These are phyloP conservation scores for Phytophthora sojae DNA, from an alignment of 352 stramenopile species.

Conservation along the genomic window DNA sequence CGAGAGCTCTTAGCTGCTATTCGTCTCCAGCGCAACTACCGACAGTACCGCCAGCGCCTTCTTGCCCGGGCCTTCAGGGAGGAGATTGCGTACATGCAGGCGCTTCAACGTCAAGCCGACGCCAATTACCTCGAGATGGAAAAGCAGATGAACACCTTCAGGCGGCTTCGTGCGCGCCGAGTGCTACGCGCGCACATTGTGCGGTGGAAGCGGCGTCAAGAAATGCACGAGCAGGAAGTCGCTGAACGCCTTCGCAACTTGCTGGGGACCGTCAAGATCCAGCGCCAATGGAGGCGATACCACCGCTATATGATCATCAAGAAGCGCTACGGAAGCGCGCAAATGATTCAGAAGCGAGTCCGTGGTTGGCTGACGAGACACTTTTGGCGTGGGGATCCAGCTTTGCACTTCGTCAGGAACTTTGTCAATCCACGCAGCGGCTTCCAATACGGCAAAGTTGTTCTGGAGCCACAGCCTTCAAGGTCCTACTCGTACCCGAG, in stretches of 20 bases:
- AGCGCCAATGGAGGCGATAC: conserved; percentile 67
- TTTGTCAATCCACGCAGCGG: conserved; percentile 53
- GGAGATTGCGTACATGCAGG: conserved; percentile 63
- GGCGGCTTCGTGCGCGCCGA: conserved; percentile 52
- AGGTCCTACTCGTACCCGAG: conserved; percentile 67
- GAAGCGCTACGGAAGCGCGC: conserved; percentile 52
- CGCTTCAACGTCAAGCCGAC: conserved; percentile 53
- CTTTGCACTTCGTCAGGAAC: conserved; percentile 41
- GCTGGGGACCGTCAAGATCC: conserved; percentile 63
- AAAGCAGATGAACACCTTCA: conserved; percentile 54
- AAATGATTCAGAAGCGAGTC: conserved; percentile 60
- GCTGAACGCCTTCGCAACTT: conserved; percentile 54
- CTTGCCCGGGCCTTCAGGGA: conserved; percentile 63
- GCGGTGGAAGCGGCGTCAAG: conserved; percentile 50
- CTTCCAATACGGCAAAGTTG: conserved; percentile 58
- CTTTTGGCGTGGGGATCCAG: conserved; percentile 72
- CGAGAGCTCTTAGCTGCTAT: conserved; percentile 48
- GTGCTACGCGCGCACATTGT: conserved; percentile 57
- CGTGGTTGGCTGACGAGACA: conserved; percentile 73
- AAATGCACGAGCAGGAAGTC: conserved; percentile 33
- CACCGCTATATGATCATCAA: conserved; percentile 54
- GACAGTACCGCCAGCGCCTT: conserved; percentile 59
- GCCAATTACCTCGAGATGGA: conserved; percentile 56
- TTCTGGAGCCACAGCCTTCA: conserved; percentile 48
- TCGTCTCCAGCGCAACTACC: conserved; percentile 63